phyloP scores from a whole-genome alignment of 495 filamentous ascomycete species.

The Articulospora tetracladia region DNA sequence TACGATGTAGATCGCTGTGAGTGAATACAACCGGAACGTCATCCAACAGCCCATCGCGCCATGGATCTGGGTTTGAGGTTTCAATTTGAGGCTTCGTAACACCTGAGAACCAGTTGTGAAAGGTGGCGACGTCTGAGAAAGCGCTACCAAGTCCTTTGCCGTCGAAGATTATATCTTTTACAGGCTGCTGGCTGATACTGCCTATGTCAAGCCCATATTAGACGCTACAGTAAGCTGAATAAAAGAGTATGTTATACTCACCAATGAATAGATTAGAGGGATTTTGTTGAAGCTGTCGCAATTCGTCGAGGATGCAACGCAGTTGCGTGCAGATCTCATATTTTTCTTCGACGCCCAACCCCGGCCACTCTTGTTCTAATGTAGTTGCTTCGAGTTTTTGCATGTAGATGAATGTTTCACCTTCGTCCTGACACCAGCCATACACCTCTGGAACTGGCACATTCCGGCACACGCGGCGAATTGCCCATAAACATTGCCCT shows the following conservation, averaged over 20 bases:
- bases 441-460: constrained; percentile 21
- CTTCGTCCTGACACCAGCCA: constrained; percentile 20
- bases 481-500: constrained; percentile 19
- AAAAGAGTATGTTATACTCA: neutral
- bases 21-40: constrained; percentile 41
- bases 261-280: constrained; percentile 12
- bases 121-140: constrained; percentile 8
- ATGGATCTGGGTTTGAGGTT: constrained; percentile 28
- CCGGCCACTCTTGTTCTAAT: constrained; percentile 28
- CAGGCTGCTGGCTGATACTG: constrained; percentile 24
- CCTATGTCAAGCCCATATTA: constrained; percentile 11
- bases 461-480: neutral
- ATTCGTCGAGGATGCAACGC: constrained; percentile 20
- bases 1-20: constrained; percentile 41
- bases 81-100: constrained; percentile 9
- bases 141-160: neutral
- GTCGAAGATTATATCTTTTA: constrained; percentile 18
- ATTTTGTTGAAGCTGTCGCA: constrained; percentile 31
- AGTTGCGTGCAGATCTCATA: constrained; percentile 29
- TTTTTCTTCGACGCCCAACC: constrained; percentile 22
- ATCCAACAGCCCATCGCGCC: constrained; percentile 37
- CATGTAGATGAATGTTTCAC: constrained; percentile 30
- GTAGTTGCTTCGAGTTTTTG: constrained; percentile 22
- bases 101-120: constrained; percentile 17
- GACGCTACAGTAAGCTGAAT: constrained; percentile 5